A percentile compares a stretch with the other conserved stretches of the same genome.
Evolutionary conservation across 257 asterid genomes (phyloP).

Genomic region (Cinchona pubescens): DNA sequence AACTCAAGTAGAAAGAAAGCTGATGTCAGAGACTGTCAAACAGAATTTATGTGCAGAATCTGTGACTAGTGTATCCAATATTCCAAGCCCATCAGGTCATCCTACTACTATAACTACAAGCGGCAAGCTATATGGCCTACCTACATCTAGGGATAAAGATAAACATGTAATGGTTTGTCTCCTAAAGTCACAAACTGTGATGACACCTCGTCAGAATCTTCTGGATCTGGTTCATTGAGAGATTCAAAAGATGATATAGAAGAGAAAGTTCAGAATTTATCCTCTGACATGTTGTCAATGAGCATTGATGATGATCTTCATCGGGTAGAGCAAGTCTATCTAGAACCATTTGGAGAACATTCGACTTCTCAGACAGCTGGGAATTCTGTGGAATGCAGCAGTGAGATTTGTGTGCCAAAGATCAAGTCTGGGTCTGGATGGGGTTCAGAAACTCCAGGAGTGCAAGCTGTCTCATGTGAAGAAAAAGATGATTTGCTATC

Average conservation of each 20-base stretch:
- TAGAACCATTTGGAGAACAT: conserved; percentile 43
- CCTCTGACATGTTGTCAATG: conserved; percentile 51
- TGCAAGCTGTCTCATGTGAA: conserved; percentile 33
- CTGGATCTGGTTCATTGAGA: conserved; percentile 35
- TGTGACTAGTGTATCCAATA: conserved; percentile 25
- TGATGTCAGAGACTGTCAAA: conserved; percentile 28
- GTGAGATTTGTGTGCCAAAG: conserved; percentile 21
- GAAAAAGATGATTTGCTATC: conserved; percentile 57
- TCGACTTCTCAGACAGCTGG: conserved; percentile 27
- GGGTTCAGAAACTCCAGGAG: conserved; percentile 27
- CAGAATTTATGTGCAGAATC: conserved; percentile 35
- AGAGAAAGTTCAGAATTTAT: conserved; percentile 32
- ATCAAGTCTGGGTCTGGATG: conserved; percentile 32
- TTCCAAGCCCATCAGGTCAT: conserved; percentile 28
- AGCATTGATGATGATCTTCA: conserved; percentile 43
- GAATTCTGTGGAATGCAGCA: conserved; percentile 26
- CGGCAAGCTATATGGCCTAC: conserved; percentile 35
- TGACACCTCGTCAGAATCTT: conserved; percentile 35
- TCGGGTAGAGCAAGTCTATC: conserved; percentile 32
- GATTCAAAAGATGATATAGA: conserved; percentile 31
- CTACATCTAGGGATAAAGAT: conserved; percentile 34
- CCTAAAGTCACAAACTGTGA: conserved; percentile 26
- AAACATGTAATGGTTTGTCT: conserved; percentile 17
- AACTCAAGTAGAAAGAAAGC: conserved; percentile 35
- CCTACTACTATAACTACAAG: conserved; percentile 27